Evolutionary conservation across 1,139 yeast species (phyloP).

Genomic region (Hemisphaericaspora lyxosophila): DNA sequence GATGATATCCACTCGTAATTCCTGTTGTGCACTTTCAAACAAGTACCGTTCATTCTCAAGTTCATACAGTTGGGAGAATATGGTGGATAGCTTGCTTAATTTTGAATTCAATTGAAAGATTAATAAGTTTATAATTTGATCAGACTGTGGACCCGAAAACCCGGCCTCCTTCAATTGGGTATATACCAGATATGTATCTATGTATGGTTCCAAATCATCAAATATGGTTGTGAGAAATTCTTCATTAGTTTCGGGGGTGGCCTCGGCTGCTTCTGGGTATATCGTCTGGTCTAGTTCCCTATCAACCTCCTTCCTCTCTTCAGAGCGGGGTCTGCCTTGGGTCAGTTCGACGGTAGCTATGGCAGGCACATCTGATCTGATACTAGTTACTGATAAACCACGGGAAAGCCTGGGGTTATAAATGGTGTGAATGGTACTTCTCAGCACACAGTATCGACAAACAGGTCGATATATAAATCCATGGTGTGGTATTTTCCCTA

Average conservation of each 20-base stretch:
- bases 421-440: background rate
- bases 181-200: slow-evolving; percentile 52
- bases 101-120: slow-evolving; percentile 52
- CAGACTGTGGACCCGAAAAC: slow-evolving; percentile 55
- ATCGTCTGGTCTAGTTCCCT: slow-evolving; percentile 2
- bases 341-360: too few relatives aligned
- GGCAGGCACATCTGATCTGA: too few relatives aligned
- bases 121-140: slow-evolving; percentile 50
- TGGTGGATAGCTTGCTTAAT: slow-evolving; percentile 55
- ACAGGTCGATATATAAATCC: background rate
- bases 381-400: background rate
- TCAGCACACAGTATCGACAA: background rate
- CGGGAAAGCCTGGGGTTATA: background rate
- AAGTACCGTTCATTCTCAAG: slow-evolving; percentile 83
- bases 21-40: slow-evolving; percentile 92
- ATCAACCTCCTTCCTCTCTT: slow-evolving; percentile 7
- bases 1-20: slow-evolving; percentile 75
- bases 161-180: slow-evolving; percentile 44
- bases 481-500: background rate
- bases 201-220: slow-evolving; percentile 47
- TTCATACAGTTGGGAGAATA: slow-evolving; percentile 65
- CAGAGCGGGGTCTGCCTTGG: too few relatives aligned
- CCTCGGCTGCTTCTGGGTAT: slow-evolving; percentile 1
- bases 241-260: slow-evolving; percentile 4
- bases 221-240: slow-evolving; percentile 35